Evolutionary conservation across 495 filamentous ascomycete species (phyloP).

Genomic region (Penicillium diatomitis): DNA sequence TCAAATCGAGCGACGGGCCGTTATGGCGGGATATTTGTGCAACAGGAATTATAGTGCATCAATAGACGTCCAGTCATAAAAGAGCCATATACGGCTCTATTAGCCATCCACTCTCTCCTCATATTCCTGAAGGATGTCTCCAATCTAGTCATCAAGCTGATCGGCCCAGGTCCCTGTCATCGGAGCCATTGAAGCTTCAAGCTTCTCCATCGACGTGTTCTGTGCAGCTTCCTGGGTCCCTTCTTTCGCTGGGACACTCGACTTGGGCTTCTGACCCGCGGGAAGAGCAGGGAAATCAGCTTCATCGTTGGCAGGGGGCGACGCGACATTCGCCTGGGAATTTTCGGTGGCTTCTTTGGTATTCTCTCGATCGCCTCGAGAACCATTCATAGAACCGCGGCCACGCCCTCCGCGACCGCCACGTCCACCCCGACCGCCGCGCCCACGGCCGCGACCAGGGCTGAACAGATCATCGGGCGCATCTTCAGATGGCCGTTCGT

Average conservation of each 20-base stretch:
- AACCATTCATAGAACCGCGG: slow-evolving; percentile 24
- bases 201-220: slow-evolving; percentile 14
- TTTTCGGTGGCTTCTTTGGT: slow-evolving; percentile 13
- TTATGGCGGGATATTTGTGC: too few species aligned
- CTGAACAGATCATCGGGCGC: background rate
- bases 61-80: too few species aligned
- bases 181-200: slow-evolving; percentile 17
- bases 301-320: slow-evolving; percentile 23
- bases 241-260: background rate
- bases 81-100: background rate
- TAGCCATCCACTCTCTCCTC: too few species aligned
- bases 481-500: slow-evolving; percentile 17
- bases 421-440: slow-evolving; percentile 25
- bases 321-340: slow-evolving; percentile 6
- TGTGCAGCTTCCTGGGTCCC: slow-evolving; percentile 3
- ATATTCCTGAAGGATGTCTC: background rate
- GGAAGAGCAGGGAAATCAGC: slow-evolving; percentile 38
- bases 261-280: slow-evolving; percentile 12
- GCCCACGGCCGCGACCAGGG: slow-evolving; percentile 14
- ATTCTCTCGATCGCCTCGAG: slow-evolving; percentile 14
- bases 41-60: too few species aligned
- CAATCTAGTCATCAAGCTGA: slow-evolving; percentile 23
- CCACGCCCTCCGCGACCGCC: slow-evolving; percentile 27
- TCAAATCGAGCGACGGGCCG: too few species aligned
- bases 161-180: slow-evolving; percentile 32